Conservation (phyloP, 768 basidiomycete genomes). For the Termitomyces sp. region DNA sequence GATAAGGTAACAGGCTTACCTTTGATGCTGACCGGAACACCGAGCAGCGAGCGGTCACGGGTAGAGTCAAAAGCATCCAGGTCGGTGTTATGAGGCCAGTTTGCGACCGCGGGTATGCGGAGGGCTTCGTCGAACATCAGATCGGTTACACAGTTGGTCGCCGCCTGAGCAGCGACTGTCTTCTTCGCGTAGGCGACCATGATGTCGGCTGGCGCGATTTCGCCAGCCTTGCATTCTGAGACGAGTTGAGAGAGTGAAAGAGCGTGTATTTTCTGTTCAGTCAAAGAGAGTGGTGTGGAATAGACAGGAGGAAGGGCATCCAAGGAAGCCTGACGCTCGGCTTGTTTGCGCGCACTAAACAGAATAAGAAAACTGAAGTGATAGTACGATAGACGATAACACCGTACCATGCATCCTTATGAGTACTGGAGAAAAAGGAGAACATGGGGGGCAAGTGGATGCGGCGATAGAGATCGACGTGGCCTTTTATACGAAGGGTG, state of each 20-base stretch:
- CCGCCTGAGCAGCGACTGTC: slow-evolving; percentile 45
- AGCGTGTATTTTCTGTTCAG: slow-evolving; percentile 45
- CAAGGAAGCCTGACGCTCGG: slow-evolving; percentile 39
- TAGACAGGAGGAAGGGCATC: slow-evolving; percentile 35
- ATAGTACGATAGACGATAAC: not conserved
- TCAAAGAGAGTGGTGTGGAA: slow-evolving; percentile 35
- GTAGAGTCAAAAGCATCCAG: slow-evolving; percentile 29
- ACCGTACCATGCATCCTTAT: slow-evolving; percentile 32
- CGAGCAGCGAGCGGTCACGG: slow-evolving; percentile 49
- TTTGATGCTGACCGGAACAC: slow-evolving; percentile 69
- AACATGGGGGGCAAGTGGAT: slow-evolving; percentile 11
- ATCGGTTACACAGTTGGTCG: slow-evolving; percentile 68
- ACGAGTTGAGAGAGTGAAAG: slow-evolving; percentile 46
- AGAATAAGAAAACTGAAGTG: not conserved
- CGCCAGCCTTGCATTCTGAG: slow-evolving; percentile 37
- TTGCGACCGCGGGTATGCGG: slow-evolving; percentile 30
- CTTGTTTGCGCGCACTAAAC: slow-evolving; percentile 39
- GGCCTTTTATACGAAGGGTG: slow-evolving; percentile 6
- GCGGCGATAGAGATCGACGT: slow-evolving; percentile 2
- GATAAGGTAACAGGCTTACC: slow-evolving; percentile 30
- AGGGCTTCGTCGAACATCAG: slow-evolving; percentile 52
- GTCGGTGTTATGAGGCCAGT: slow-evolving; percentile 37
- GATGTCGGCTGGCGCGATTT: slow-evolving; percentile 36
- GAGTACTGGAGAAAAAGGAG: slow-evolving; percentile 10
- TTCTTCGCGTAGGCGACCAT: slow-evolving; percentile 54